phyloP scores from a whole-genome alignment of 2,329 filamentous ascomycete genomes.

The Ascochyta viciae-villosae region DNA sequence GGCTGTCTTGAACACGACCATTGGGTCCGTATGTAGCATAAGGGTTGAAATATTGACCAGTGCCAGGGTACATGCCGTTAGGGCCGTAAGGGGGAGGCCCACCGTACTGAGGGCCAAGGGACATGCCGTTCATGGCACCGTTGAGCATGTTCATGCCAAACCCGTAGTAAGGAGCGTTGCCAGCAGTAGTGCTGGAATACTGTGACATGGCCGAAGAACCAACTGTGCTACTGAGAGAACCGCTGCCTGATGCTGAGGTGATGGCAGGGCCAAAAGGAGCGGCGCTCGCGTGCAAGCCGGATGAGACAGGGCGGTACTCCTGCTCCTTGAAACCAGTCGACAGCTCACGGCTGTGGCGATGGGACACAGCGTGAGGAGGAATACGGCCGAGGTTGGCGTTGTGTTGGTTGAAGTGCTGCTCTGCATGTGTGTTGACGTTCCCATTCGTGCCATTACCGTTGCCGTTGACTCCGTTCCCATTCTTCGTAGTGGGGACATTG shows the following conservation, averaged over 20 bases:
- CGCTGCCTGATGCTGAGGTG: slow-evolving; percentile 42
- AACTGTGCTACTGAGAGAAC: slow-evolving; percentile 29
- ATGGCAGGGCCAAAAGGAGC: slow-evolving; percentile 76
- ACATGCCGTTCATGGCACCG: slow-evolving; percentile 72
- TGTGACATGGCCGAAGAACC: slow-evolving; percentile 43
- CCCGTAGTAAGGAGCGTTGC: slow-evolving; percentile 54
- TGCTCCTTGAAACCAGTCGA: slow-evolving; percentile 59
- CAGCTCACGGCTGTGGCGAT: slow-evolving; percentile 77
- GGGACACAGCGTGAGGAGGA: slow-evolving; percentile 69
- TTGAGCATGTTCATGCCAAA: slow-evolving; percentile 69
- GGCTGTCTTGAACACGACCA: slow-evolving; percentile 71
- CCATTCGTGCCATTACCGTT: slow-evolving; percentile 32
- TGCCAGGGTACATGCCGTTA: slow-evolving; percentile 33
- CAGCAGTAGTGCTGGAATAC: slow-evolving; percentile 34
- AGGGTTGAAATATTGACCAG: slow-evolving; percentile 35
- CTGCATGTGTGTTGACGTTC: slow-evolving; percentile 59
- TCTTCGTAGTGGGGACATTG: slow-evolving; percentile 87
- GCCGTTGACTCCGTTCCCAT: slow-evolving; percentile 56
- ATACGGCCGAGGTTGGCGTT: slow-evolving; percentile 84
- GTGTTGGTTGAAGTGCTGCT: slow-evolving; percentile 71
- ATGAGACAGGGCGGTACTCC: slow-evolving; percentile 67
- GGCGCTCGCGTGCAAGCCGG: slow-evolving; percentile 80
- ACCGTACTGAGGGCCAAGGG: slow-evolving; percentile 48
- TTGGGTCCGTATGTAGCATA: slow-evolving; percentile 49
- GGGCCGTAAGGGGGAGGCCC: slow-evolving; percentile 33